Evolutionary conservation across 1,284 basidiomycete genomes (phyloP), one percentile per base, ranked within the genome.

Genomic region (Ceratobasidium sp.): DNA sequence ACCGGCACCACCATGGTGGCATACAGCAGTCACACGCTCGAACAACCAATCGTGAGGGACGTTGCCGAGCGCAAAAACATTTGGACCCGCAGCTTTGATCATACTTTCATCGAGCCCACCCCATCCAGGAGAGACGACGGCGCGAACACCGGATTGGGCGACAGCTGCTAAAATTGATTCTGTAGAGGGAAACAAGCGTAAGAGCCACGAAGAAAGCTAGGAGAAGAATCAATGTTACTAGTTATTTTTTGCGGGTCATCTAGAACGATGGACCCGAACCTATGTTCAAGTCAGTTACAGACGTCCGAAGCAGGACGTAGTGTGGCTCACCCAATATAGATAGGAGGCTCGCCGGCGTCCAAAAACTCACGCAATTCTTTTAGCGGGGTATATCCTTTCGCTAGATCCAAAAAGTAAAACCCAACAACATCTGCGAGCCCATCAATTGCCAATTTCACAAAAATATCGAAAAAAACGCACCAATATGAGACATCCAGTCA

Each of bases 11-110:
- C 91, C 92, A 81, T 93, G 91, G 81, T 93, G 91, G 18, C 90
- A 89, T 0, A 92, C 90, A 0, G 90, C 90, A 30, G 88, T 84
- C 0, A 92, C 90, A 14, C 89, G 83, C 54, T 88, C 88, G 80
- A 92, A 93, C 5, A 93, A 85, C 91, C 91, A 93, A 82, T 93
- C 91, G 82, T 92, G 91, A 0, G 91, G 91, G 0, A 92, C 87
- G 78, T 89, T 89, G 23, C 87, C 89, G 20, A 92, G 86, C 54
- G 91, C 89, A 83, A 90, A 90, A 16, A 92, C 85, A 78, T 89
- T 86, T 0, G 87, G 81, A 3, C 89, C 88, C 18, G 62, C 73
- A 0, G 48, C 59, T 30, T 89, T 88, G 20, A 89, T 83, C 27
- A 84, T 80, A 8, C 83, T 81, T 3, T 86, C 88, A 2, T 90